Base-by-base conservation (phyloP, 208 protist genomes). In the Leishmania arabica region DNA sequence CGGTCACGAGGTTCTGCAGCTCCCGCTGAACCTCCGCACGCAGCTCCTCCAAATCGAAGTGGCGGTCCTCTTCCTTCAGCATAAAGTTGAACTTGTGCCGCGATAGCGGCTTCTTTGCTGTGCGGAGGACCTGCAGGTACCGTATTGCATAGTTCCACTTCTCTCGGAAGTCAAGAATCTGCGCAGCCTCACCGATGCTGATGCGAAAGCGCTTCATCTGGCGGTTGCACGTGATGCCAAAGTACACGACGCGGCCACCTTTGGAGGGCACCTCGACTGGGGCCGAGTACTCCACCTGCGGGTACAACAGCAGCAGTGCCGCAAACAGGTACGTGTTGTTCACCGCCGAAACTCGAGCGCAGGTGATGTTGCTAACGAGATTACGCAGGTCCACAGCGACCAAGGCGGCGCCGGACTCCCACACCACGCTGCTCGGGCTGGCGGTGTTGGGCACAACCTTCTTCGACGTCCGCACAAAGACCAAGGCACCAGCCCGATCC, bases 381-480 rank as follows among this genome's bases (percentile, higher is more conserved):
- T 89, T 96, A 49, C 88, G 89, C 58, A 98, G 69, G 80, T 94
- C 85, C 8, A 92, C 86, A 53, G 91, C 84, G 56, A 97, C 83
- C 11, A 98, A 73, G 42, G 88, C 89, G 42, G 88, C 82, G 45
- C 88, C 88, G 3, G 86, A 81, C 68, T 92, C 88, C 93, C 95
- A 98, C 73, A 85, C 83, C 31, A 95, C 88, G 72, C 77, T 80
- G 73, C 87, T 90, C 8, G 88, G 81, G 31, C 78, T 82, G 42
- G 70, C 19, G 9, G 37, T 64, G 83, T 92, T 90, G 27, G 88
- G 78, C 24, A 90, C 76, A 31, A 96, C 87, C 71, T 92, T 92
- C 86, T 97, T 98, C 24, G 93, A 86, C 19, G 95, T 95, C 58
- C 95, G 95, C 80, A 97, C 90, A 89, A 97, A 98, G n/a, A 89